Percentiles rank a stretch among this genome's conserved stretches.
These are phyloP conservation scores for Lojkania enalia DNA, from an alignment of 2,329 filamentous ascomycete species.

Conservation along the genomic window DNA sequence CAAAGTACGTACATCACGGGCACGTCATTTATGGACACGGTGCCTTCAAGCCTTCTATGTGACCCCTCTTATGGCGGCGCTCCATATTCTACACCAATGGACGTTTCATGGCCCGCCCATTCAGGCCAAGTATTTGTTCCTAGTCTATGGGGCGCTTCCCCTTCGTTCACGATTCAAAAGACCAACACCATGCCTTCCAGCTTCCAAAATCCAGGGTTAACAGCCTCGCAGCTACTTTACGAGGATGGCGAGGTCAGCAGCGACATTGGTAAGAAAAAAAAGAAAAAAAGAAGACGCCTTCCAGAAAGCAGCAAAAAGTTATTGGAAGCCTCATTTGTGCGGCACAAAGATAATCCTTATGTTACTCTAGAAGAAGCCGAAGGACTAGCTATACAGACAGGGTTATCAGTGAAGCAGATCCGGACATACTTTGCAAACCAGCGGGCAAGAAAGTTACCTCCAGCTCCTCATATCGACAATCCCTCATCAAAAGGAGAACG, in stretches of 20 bases:
- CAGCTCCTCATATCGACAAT: not conserved
- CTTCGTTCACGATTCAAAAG: too few relatives aligned
- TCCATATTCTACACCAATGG: not conserved
- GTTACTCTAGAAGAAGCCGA: conserved; percentile 19
- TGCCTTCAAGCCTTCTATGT: not conserved
- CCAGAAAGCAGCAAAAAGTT: conserved; percentile 18
- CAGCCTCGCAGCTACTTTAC: too few relatives aligned
- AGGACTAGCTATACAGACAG: conserved; percentile 16
- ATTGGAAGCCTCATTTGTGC: conserved; percentile 23
- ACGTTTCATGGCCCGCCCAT: not conserved
- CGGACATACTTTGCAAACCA: conserved; percentile 30
- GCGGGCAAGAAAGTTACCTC: conserved; percentile 23
- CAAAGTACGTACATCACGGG: too few relatives aligned
- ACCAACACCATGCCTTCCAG: too few relatives aligned
- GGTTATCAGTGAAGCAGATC: conserved; percentile 22
- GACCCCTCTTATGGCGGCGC: not conserved
- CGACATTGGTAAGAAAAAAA: conserved; percentile 4
- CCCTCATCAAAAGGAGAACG: not conserved
- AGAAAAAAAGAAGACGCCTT: conserved; percentile 17
- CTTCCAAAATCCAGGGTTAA: too few relatives aligned
- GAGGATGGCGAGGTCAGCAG: not conserved
- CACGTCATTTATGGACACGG: too few relatives aligned
- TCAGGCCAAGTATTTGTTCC: not conserved
- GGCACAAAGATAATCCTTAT: conserved; percentile 25
- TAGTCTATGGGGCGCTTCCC: not conserved